A percentile compares a stretch with the other conserved stretches of the same genome.
phyloP scores from a whole-genome alignment of 2,329 filamentous ascomycete genomes.

The Arthroderma sp. region DNA sequence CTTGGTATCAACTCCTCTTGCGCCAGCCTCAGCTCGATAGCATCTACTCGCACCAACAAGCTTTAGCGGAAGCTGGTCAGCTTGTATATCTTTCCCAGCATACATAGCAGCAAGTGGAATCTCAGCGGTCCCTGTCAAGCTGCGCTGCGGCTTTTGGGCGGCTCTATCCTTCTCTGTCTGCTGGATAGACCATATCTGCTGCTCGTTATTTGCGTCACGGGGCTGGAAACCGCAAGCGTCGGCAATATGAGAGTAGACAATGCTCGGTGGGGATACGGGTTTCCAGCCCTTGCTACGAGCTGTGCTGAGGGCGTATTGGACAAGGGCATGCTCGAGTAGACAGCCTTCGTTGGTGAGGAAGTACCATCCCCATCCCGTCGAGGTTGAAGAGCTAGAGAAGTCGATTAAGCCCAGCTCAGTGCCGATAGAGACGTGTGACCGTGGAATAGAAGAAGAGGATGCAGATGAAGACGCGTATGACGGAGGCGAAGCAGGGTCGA shows the following conservation, averaged over 20 bases:
- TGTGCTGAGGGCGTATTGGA: constrained; percentile 70
- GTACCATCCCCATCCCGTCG: constrained; percentile 96
- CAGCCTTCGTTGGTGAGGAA: constrained; percentile 86
- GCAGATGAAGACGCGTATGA: constrained; percentile 19
- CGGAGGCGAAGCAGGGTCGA: constrained; percentile 41
- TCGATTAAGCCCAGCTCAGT: constrained; percentile 78
- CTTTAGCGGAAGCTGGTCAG: constrained; percentile 59
- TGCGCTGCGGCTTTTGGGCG: constrained; percentile 54
- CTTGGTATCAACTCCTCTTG: constrained; percentile 79
- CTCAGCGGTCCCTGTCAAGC: constrained; percentile 79
- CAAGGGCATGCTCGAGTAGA: constrained; percentile 83
- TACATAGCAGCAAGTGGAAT: constrained; percentile 89
- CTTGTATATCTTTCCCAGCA: constrained; percentile 57
- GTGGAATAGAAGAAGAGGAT: constrained; percentile 20
- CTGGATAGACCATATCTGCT: constrained; percentile 75
- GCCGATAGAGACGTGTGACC: constrained; percentile 78
- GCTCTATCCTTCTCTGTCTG: constrained; percentile 52
- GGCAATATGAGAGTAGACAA: constrained; percentile 87
- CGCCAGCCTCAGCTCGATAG: constrained; percentile 89
- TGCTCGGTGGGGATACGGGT: constrained; percentile 68
- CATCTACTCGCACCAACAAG: constrained; percentile 78
- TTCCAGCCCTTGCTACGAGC: constrained; percentile 66
- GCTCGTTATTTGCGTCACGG: constrained; percentile 77
- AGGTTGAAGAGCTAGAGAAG: constrained; percentile 67
- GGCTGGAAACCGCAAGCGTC: constrained; percentile 90